A percentile compares a stretch with the other conserved stretches of the same genome.
Evolutionary conservation across 495 filamentous ascomycete species (phyloP).

Genomic region (Xylaria venustula): DNA sequence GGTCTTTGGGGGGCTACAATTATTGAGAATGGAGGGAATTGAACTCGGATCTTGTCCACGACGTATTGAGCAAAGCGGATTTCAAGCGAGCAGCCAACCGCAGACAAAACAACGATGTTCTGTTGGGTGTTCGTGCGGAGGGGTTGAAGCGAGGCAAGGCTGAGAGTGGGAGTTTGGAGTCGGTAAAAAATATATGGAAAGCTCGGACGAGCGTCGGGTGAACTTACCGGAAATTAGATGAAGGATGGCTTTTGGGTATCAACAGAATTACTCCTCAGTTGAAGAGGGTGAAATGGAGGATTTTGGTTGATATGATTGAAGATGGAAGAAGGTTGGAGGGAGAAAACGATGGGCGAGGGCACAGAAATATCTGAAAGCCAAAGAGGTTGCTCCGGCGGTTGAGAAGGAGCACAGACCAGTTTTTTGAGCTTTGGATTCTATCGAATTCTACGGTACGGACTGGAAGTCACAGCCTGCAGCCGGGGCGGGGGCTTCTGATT

Average conservation of each 20-base stretch:
- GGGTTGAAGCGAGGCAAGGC: slow-evolving; percentile 18
- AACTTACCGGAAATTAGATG: slow-evolving; percentile 24
- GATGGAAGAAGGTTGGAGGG: slow-evolving; percentile 8
- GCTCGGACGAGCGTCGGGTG: background rate
- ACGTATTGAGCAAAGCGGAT: no score
- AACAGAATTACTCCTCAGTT: slow-evolving; percentile 12
- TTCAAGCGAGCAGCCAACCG: no score
- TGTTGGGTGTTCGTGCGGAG: background rate
- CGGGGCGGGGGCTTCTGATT: slow-evolving; percentile 19
- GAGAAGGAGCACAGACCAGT: slow-evolving; percentile 29
- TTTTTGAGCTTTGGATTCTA: slow-evolving; percentile 35
- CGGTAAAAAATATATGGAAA: background rate
- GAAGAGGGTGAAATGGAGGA: slow-evolving; percentile 1
- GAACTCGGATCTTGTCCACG: no score
- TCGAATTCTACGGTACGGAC: slow-evolving; percentile 36
- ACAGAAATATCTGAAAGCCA: slow-evolving; percentile 19
- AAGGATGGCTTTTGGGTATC: slow-evolving; percentile 22
- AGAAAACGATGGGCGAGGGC: slow-evolving; percentile 18
- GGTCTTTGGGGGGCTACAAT: no score
- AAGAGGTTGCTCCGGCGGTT: slow-evolving; percentile 15
- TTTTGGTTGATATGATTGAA: slow-evolving; percentile 12
- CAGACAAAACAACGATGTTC: no score
- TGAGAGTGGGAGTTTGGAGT: slow-evolving; percentile 14
- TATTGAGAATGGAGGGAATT: no score
- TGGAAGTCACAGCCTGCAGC: slow-evolving; percentile 16